A percentile compares a stretch with the other conserved stretches of the same genome.
Evolutionary conservation across 306 rosid genomes (phyloP).

Genomic region (Adenanthera pavonina): DNA sequence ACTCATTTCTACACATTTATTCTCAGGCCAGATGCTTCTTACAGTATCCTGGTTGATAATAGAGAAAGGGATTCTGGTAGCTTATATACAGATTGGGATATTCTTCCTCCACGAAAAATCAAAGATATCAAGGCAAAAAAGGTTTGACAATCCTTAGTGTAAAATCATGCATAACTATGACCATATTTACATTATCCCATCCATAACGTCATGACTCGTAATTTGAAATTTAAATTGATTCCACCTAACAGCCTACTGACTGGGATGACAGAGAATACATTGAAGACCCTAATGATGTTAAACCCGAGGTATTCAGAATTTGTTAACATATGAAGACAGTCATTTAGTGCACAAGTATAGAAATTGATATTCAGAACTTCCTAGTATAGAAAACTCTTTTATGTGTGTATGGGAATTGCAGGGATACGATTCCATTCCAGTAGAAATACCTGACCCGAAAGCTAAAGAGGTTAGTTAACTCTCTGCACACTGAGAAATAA

Average conservation of each 20-base stretch:
- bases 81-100: conserved; percentile 65
- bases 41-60: conserved; percentile 82
- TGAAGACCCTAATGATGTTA: conserved; percentile 52
- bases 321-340: conserved; percentile 13
- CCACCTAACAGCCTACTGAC: conserved; percentile 54
- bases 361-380: not conserved
- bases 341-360: conserved; percentile 32
- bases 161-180: conserved; percentile 9
- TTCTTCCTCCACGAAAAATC: conserved; percentile 67
- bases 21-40: conserved; percentile 91
- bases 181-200: conserved; percentile 3
- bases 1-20: conserved; percentile 97
- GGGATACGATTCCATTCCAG: conserved; percentile 93
- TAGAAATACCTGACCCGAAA: conserved; percentile 83
- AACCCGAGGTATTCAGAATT: conserved; percentile 54
- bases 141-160: conserved; percentile 39
- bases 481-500: not conserved
- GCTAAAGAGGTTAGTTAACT: conserved; percentile 83
- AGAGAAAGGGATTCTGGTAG: conserved; percentile 80
- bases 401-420: conserved; percentile 48
- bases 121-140: conserved; percentile 63
- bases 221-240: conserved; percentile 35
- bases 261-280: conserved; percentile 65
- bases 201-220: not conserved
- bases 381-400: conserved; percentile 26